Evolutionary conservation across 768 basidiomycete species (phyloP), one percentile per base, ranked within the genome.

Genomic region (Podaxis sp.): DNA sequence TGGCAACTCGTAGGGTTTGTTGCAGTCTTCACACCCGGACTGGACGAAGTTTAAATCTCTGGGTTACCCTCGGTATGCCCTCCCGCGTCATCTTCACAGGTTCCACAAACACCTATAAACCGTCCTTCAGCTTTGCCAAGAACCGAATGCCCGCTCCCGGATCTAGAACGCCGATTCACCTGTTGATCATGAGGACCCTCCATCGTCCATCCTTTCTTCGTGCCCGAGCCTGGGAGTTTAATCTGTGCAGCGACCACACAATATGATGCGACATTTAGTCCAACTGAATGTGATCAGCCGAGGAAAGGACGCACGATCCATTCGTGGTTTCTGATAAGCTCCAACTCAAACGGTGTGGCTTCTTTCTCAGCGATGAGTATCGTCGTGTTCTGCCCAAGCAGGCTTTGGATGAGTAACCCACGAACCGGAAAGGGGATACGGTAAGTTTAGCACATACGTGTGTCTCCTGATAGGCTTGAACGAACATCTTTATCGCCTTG

Each of bases 401-500:
- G n/a, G 29, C 3, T 7, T 22, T 38, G 11, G 37, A 36, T 7
- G 46, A 24, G 9, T 46, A 19, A 25, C 6, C 4, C 15, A 27
- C 4, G 27, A 8, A 8, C 46, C 0, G 7, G n/a, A 4, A 17
- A 9, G 29, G n/a, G 8, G 22, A 15, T 33, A 9, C 8, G 8
- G 33, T 33, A 25, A 40, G 24, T 9, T 38, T 25, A 24, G 19
- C 12, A 53, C 50, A 3, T 19, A 60, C 59, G 15, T 24, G 15
- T 3, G 50, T 52, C 51, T 52, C 49, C 19, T 40, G 50, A n/a
- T 52, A 53, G 24, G 27, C 24, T 4, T 29, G 59, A 13, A 46
- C 59, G 22, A 38, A 53, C 59, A 60, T 52, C 25, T 60, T 38
- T 4, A 38, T 60, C 19, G 25, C 59, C 11, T 51, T 59, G 40